Evolutionary conservation across 2,329 filamentous ascomycete genomes (phyloP).

Genomic region (Phyllosticta citribraziliensis): DNA sequence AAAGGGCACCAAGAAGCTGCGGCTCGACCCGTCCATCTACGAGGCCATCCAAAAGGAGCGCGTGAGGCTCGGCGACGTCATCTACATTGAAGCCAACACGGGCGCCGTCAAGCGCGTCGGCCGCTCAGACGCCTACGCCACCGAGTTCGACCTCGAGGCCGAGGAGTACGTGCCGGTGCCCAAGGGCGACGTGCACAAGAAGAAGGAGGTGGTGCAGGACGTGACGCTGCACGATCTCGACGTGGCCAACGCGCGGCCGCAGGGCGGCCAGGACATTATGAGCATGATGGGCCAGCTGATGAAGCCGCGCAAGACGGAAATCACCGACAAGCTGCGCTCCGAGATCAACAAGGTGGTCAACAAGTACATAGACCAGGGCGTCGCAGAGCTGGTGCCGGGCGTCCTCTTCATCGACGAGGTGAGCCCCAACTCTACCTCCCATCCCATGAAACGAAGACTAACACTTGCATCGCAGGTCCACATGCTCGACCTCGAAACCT

Average conservation of each 20-base stretch:
- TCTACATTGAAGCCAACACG: conserved; percentile 99
- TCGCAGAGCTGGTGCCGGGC: conserved; percentile 94
- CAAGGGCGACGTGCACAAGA: conserved; percentile 98
- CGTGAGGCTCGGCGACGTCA: conserved; percentile 90
- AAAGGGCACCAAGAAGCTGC: conserved; percentile 94
- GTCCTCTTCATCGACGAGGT: conserved; percentile 98
- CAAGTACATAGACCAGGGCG: conserved; percentile 97
- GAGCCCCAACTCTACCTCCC: conserved; percentile 22
- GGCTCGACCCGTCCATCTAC: conserved; percentile 95
- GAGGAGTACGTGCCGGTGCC: conserved; percentile 98
- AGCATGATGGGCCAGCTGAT: conserved; percentile 99
- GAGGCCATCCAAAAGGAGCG: conserved; percentile 98
- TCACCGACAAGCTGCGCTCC: conserved; percentile 87
- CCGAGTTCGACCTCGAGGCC: conserved; percentile 95
- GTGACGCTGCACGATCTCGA: conserved; percentile 96
- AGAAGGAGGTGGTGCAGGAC: conserved; percentile 99
- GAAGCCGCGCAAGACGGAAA: conserved; percentile 99
- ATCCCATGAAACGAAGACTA: conserved; percentile 6
- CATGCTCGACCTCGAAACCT: conserved; percentile 99
- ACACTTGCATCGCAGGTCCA: conserved; percentile 62
- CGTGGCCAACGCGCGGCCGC: conserved; percentile 86
- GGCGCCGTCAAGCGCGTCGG: conserved; percentile 96
- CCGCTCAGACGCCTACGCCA: conserved; percentile 91
- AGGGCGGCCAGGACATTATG: conserved; percentile 98
- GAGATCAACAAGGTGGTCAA: conserved; percentile 99